Conservation (phyloP, 116 monocot species). For the Posidonia oceanica region DNA sequence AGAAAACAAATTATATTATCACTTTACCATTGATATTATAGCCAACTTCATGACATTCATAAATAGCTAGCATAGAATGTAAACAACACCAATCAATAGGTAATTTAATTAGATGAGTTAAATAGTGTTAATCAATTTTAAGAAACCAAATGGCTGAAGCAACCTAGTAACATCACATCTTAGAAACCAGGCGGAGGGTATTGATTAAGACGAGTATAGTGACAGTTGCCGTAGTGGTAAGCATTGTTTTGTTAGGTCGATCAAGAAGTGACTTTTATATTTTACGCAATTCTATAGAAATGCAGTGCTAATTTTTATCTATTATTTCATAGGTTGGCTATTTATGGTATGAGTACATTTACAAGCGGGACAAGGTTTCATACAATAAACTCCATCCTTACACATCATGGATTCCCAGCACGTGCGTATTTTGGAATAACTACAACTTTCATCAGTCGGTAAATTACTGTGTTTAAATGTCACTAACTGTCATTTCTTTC, state of each 20-base stretch:
- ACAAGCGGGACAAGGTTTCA: slow-evolving; percentile 88
- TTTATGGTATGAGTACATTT: slow-evolving; percentile 91
- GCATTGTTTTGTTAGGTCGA: not conserved
- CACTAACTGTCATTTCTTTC: not conserved
- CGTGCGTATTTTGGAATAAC: slow-evolving; percentile 33
- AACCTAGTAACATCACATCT: no score
- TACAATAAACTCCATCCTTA: slow-evolving; percentile 96
- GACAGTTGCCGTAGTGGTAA: slow-evolving; percentile 43
- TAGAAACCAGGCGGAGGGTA: slow-evolving; percentile 50
- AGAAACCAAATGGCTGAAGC: no score
- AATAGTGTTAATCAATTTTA: no score
- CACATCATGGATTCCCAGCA: slow-evolving; percentile 98
- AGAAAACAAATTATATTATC: no score
- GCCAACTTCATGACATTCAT: no score
- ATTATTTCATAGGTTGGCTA: slow-evolving; percentile 58
- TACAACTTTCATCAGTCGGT: not conserved
- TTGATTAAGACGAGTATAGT: slow-evolving; percentile 64
- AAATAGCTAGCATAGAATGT: no score
- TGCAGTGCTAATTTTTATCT: not conserved
- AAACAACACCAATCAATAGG: no score
- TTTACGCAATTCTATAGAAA: not conserved
- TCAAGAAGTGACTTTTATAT: not conserved
- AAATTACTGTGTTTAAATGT: not conserved
- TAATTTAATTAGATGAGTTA: no score
- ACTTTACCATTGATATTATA: no score